Evolutionary conservation across 1,284 basidiomycete genomes (phyloP).

Genomic region (Lentinus polychrous): DNA sequence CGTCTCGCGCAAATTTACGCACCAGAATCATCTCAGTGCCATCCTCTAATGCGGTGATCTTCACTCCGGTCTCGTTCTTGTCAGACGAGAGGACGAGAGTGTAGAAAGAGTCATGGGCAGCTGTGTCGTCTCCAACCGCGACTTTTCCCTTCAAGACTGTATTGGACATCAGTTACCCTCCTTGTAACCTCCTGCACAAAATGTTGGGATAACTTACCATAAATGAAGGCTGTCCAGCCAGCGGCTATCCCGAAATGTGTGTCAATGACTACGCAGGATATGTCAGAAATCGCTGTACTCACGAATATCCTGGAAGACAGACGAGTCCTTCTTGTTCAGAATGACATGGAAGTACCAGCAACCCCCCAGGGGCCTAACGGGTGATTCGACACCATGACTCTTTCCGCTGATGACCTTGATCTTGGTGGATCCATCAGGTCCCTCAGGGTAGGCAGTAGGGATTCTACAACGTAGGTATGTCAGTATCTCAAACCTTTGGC

Average conservation of each 20-base stretch:
- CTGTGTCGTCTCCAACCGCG: constrained; percentile 46
- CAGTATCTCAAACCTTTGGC: neutral
- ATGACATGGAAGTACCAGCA: constrained; percentile 90
- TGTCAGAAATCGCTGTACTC: constrained; percentile 24
- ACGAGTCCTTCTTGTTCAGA: constrained; percentile 58
- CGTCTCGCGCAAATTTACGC: constrained; percentile 17
- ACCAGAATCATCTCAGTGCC: constrained; percentile 71
- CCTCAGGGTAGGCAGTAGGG: constrained; percentile 65
- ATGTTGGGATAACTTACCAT: constrained; percentile 53
- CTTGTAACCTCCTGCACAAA: neutral
- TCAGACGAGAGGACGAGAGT: constrained; percentile 72
- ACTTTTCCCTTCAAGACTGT: constrained; percentile 66
- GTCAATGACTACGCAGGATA: neutral
- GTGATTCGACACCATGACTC: constrained; percentile 80
- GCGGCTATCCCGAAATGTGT: constrained; percentile 37
- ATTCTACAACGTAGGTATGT: constrained; percentile 38
- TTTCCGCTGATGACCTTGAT: constrained; percentile 88
- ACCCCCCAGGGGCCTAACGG: constrained; percentile 84
- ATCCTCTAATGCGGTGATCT: constrained; percentile 47
- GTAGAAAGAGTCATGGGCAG: constrained; percentile 55
- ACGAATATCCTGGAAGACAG: constrained; percentile 83
- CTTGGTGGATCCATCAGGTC: constrained; percentile 61
- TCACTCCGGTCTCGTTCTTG: constrained; percentile 52
- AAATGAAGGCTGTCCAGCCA: constrained; percentile 81
- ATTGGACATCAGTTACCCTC: neutral